A percentile compares a stretch with the other conserved stretches of the same genome.
Evolutionary conservation across 139 green algal species (phyloP).

Genomic region (Tetradesmus obliquus): DNA sequence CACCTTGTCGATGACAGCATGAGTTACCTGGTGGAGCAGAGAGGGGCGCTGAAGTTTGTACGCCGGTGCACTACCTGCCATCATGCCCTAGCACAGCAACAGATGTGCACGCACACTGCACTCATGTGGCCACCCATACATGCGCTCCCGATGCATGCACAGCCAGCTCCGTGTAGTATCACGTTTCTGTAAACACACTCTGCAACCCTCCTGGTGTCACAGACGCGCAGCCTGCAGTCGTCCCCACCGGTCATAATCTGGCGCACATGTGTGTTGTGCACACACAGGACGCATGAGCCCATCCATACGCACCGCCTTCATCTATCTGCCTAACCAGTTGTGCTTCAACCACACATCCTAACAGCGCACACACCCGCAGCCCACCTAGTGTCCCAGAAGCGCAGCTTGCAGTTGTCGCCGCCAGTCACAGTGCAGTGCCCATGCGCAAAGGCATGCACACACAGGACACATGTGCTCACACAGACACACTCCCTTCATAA

Average conservation of each 20-base stretch:
- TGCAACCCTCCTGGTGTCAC: constrained; percentile 78
- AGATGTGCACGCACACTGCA: not conserved
- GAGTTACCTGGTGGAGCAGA: no score
- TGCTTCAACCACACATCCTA: not conserved
- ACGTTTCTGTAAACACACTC: no score
- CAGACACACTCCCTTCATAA: not conserved
- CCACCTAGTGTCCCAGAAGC: constrained; percentile 86
- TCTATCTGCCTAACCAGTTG: not conserved
- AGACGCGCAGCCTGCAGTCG: constrained; percentile 84
- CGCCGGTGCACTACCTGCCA: no score
- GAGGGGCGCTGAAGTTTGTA: no score
- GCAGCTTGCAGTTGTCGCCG: constrained; percentile 86
- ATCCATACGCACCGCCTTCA: no score
- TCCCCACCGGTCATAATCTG: constrained; percentile 74
- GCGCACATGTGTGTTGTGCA: constrained; percentile 47
- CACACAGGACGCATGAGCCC: no score
- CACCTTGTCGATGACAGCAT: not conserved
- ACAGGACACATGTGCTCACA: no score
- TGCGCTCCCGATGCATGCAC: no score
- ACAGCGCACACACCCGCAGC: not conserved
- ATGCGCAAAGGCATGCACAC: not conserved
- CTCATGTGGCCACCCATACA: no score
- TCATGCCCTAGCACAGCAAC: no score
- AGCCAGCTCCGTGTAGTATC: no score
- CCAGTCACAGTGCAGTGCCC: constrained; percentile 66